A percentile compares a stretch with the other conserved stretches of the same genome.
Evolutionary conservation across 2,329 filamentous ascomycete species (phyloP).

Genomic region (Aschersonia sp.): DNA sequence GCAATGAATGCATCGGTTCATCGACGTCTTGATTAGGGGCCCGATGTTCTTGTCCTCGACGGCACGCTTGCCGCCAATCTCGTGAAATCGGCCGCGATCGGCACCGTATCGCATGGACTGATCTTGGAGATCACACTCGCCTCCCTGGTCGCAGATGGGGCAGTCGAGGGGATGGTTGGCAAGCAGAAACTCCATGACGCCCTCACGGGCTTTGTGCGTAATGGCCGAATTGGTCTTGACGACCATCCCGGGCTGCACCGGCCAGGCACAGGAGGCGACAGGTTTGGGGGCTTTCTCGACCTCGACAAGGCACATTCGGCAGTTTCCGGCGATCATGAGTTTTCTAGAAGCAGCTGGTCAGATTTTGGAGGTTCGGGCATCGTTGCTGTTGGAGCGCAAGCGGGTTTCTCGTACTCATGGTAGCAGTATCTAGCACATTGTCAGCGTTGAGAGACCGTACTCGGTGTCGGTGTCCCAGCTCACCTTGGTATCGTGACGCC

Average conservation of each 20-base stretch:
- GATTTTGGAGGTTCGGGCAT: constrained; percentile 1
- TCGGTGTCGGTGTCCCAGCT: neutral
- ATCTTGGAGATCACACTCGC: constrained; percentile 97
- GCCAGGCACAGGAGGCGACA: constrained; percentile 96
- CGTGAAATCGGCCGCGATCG: constrained; percentile 93
- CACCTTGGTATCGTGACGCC: constrained; percentile 76
- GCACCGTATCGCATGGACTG: constrained; percentile 98
- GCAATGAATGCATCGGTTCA: constrained; percentile 99
- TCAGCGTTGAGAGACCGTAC: neutral
- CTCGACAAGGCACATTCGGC: constrained; percentile 98
- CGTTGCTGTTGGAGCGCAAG: neutral
- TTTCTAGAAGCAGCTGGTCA: constrained; percentile 44
- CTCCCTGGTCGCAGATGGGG: constrained; percentile 96
- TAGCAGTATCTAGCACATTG: constrained; percentile 68
- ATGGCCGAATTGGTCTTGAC: constrained; percentile 97
- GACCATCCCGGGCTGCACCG: constrained; percentile 95
- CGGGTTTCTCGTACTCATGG: constrained; percentile 59
- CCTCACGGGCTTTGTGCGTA: constrained; percentile 93
- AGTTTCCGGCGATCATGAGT: constrained; percentile 98
- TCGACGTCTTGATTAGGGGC: constrained; percentile 95
- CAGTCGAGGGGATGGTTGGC: constrained; percentile 95
- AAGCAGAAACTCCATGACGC: constrained; percentile 96
- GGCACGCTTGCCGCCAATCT: constrained; percentile 86
- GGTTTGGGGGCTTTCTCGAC: constrained; percentile 94
- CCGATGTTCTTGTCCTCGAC: constrained; percentile 99